Conservation (phyloP, 2,329 filamentous ascomycete species). For the Colletotrichum lupini region DNA sequence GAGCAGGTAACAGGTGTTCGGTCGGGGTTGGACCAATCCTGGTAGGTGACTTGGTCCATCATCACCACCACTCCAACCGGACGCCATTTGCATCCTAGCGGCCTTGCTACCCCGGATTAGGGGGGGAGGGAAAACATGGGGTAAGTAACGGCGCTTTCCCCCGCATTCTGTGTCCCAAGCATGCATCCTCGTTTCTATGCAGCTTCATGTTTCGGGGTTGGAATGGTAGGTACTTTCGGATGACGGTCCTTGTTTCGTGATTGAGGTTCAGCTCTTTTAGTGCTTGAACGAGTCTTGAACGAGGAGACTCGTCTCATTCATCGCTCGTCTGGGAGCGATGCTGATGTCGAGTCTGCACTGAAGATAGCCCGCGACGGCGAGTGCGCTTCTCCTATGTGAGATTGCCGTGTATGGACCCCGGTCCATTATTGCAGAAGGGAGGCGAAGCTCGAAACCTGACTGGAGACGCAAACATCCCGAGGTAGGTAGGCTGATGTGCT, state of each 20-base stretch:
- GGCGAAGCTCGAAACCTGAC: neutral
- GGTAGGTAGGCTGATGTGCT: neutral
- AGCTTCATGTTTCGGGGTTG: neutral
- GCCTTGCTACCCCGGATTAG: neutral
- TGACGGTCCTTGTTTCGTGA: neutral
- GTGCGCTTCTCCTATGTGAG: neutral
- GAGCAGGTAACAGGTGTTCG: neutral
- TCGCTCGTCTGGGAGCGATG: neutral
- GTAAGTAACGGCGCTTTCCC: neutral
- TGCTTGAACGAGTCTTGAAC: neutral
- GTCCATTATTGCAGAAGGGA: neutral
- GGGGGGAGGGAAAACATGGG: neutral
- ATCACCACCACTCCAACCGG: neutral
- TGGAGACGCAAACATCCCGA: neutral
- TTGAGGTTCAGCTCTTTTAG: neutral
- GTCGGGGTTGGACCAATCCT: neutral
- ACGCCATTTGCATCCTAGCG: neutral
- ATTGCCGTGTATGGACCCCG: neutral
- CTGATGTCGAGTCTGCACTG: neutral
- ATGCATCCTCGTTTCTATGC: neutral
- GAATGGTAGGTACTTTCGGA: neutral
- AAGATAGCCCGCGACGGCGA: neutral
- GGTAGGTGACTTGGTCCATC: neutral
- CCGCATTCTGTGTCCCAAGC: neutral
- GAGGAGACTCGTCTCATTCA: neutral